A percentile compares a stretch with the other conserved stretches of the same genome.
These are phyloP conservation scores for Colletotrichum sp. DNA, from an alignment of 2,329 filamentous ascomycete genomes.

Conservation along the genomic window DNA sequence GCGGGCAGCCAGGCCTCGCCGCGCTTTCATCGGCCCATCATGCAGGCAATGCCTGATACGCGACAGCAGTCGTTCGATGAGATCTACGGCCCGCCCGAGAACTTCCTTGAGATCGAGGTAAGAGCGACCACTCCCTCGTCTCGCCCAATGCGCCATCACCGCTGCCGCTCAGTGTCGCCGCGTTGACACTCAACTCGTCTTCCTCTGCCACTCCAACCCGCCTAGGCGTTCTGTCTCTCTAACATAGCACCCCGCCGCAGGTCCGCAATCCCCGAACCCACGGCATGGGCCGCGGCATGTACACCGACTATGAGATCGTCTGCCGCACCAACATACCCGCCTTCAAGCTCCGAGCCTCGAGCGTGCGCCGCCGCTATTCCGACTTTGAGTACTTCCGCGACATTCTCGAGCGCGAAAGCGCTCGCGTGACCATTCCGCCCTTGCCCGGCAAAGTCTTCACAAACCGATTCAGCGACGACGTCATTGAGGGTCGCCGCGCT, in stretches of 20 bases:
- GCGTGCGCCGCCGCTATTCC: slow-evolving; percentile 91
- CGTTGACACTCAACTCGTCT: neutral
- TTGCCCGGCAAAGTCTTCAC: slow-evolving; percentile 97
- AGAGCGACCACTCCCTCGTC: slow-evolving; percentile 19
- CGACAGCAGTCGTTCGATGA: slow-evolving; percentile 97
- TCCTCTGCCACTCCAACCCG: neutral
- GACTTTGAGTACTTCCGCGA: slow-evolving; percentile 99
- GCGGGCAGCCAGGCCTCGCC: slow-evolving; percentile 30
- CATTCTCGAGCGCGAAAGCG: slow-evolving; percentile 93
- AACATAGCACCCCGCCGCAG: slow-evolving; percentile 47
- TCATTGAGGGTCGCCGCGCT: slow-evolving; percentile 92
- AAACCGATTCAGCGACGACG: slow-evolving; percentile 96
- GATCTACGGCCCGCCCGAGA: slow-evolving; percentile 98
- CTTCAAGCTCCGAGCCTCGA: slow-evolving; percentile 91
- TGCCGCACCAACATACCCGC: slow-evolving; percentile 98
- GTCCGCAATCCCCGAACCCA: slow-evolving; percentile 93
- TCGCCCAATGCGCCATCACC: neutral
- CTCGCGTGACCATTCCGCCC: slow-evolving; percentile 93
- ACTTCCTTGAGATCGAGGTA: slow-evolving; percentile 98
- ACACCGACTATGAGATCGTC: slow-evolving; percentile 98
- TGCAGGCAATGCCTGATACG: slow-evolving; percentile 73
- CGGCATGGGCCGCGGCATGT: slow-evolving; percentile 94
- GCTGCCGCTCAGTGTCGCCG: neutral
- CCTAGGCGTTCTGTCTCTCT: neutral
- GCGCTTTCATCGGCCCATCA: slow-evolving; percentile 55